A percentile compares a stretch with the other conserved stretches of the same genome.
These are phyloP conservation scores for Austroboletus eburneus DNA, from an alignment of 768 basidiomycete genomes.

Conservation along the genomic window DNA sequence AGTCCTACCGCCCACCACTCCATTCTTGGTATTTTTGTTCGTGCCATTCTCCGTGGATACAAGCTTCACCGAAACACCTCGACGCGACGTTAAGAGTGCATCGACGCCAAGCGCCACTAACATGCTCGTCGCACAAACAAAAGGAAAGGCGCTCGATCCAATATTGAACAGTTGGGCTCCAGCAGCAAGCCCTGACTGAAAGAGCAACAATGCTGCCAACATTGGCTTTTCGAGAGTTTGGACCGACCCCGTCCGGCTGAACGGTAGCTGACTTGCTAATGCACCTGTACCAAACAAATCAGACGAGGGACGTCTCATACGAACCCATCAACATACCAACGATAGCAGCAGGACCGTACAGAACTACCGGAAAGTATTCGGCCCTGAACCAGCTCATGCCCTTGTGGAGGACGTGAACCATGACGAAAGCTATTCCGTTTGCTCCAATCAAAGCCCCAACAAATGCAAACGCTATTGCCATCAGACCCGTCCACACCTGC, in stretches of 20 bases:
- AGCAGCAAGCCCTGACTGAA: slow-evolving; percentile 53
- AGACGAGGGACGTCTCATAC: neutral
- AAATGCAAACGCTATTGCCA: slow-evolving; percentile 48
- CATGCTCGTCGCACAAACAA: slow-evolving; percentile 56
- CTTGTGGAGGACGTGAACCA: slow-evolving; percentile 57
- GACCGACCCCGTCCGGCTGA: slow-evolving; percentile 28
- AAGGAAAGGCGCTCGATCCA: slow-evolving; percentile 75
- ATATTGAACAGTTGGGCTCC: slow-evolving; percentile 60
- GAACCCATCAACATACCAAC: slow-evolving; percentile 48
- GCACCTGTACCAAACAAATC: slow-evolving; percentile 41
- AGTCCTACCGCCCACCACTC: neutral
- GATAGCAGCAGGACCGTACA: slow-evolving; percentile 75
- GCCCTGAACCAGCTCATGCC: slow-evolving; percentile 84
- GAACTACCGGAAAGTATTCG: slow-evolving; percentile 56
- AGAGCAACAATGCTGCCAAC: slow-evolving; percentile 57
- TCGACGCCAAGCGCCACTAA: slow-evolving; percentile 57
- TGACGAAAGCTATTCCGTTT: slow-evolving; percentile 68
- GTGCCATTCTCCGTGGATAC: neutral
- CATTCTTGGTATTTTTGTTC: neutral
- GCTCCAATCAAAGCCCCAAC: slow-evolving; percentile 58
- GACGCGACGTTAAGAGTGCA: slow-evolving; percentile 27
- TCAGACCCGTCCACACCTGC: slow-evolving; percentile 36
- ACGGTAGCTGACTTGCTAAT: slow-evolving; percentile 56
- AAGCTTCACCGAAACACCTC: slow-evolving; percentile 10
- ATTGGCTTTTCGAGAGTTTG: slow-evolving; percentile 55